Percentiles rank a stretch among this genome's conserved stretches.
Evolutionary conservation across 1,139 yeast genomes (phyloP).

Genomic region (Pichia sp.): DNA sequence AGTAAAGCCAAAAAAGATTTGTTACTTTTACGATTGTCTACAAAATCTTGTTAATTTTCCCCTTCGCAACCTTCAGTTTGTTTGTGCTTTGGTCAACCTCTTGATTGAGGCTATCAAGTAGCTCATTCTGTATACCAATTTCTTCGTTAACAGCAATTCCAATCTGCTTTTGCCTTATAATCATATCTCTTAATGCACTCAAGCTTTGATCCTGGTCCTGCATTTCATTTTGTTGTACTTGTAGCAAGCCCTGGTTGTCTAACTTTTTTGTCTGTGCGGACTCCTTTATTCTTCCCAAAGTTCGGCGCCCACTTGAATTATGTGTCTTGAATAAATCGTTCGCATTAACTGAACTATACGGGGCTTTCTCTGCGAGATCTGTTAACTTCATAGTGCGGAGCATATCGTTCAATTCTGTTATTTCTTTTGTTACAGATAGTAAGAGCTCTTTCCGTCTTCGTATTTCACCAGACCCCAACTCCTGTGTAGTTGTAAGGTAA

Average conservation of each 20-base stretch:
- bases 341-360: background rate
- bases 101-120: constrained; percentile 60
- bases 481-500: constrained; percentile 25
- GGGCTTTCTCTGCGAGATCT: background rate
- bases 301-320: constrained; percentile 35
- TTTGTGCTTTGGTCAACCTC: constrained; percentile 60
- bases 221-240: constrained; percentile 58
- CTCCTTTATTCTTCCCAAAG: constrained; percentile 59
- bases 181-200: constrained; percentile 50
- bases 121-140: constrained; percentile 66
- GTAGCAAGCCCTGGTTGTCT: constrained; percentile 57
- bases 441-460: constrained; percentile 41
- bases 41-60: constrained; percentile 43
- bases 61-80: constrained; percentile 61
- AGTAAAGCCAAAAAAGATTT: background rate
- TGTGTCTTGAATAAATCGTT: constrained; percentile 1
- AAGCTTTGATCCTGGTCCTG: constrained; percentile 64
- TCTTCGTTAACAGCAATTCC: constrained; percentile 77
- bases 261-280: constrained; percentile 58
- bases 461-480: constrained; percentile 40
- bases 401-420: constrained; percentile 21
- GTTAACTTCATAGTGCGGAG: constrained; percentile 7
- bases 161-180: constrained; percentile 64
- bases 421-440: constrained; percentile 37
- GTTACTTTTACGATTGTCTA: background rate